Evolutionary conservation across 1,284 basidiomycete genomes (phyloP).

Genomic region (Peniophora sp.): DNA sequence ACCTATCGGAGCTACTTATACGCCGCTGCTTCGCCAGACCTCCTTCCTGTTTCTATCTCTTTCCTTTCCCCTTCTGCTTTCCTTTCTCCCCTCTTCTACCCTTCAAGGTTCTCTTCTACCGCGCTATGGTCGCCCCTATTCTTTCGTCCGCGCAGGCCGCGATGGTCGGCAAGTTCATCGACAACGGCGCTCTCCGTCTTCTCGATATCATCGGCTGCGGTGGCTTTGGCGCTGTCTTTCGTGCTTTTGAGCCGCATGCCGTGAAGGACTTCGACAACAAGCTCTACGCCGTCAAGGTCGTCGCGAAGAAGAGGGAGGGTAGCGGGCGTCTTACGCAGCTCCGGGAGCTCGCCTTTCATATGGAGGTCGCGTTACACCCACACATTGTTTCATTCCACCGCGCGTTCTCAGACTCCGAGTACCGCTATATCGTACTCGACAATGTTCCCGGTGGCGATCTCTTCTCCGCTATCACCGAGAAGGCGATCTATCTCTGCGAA

Average conservation of each 20-base stretch:
- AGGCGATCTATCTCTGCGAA: slow-evolving; percentile 11
- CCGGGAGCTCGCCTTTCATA: slow-evolving; percentile 35
- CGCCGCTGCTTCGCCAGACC: neutral
- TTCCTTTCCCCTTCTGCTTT: slow-evolving; percentile 1
- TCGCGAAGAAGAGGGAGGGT: slow-evolving; percentile 43
- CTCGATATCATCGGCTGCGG: slow-evolving; percentile 71
- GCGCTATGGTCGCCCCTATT: no score
- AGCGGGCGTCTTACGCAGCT: slow-evolving; percentile 43
- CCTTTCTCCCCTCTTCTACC: slow-evolving; percentile 1
- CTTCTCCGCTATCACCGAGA: slow-evolving; percentile 32
- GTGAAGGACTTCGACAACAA: slow-evolving; percentile 32
- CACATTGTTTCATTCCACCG: slow-evolving; percentile 54
- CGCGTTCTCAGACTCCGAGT: slow-evolving; percentile 46
- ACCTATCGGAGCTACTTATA: no score
- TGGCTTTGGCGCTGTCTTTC: slow-evolving; percentile 78
- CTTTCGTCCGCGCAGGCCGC: slow-evolving; percentile 28
- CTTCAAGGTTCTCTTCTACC: neutral
- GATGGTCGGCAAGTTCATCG: slow-evolving; percentile 70
- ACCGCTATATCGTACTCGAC: slow-evolving; percentile 57
- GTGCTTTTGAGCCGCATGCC: slow-evolving; percentile 35
- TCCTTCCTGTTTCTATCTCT: slow-evolving; percentile 4
- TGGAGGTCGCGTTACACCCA: slow-evolving; percentile 46
- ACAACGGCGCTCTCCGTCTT: slow-evolving; percentile 78
- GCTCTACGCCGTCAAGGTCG: slow-evolving; percentile 70
- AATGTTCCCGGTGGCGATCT: slow-evolving; percentile 59